Evolutionary conservation across 2,329 filamentous ascomycete species (phyloP).

Genomic region (Hypoxylon sp.): DNA sequence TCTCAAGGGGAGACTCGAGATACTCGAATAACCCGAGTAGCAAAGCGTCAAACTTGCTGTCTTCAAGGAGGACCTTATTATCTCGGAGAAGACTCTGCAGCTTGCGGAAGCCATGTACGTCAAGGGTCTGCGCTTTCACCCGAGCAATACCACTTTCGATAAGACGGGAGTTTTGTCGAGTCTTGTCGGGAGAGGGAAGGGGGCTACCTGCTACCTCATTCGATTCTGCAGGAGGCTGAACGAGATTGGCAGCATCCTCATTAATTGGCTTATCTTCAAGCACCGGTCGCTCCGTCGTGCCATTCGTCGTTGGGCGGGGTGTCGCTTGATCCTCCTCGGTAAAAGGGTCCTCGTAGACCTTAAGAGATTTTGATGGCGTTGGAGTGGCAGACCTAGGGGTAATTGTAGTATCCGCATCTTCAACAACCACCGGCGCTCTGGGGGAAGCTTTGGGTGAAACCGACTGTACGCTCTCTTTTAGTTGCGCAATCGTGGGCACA

Average conservation of each 20-base stretch:
- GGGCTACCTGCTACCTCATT: slow-evolving; percentile 43
- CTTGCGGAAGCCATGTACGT: slow-evolving; percentile 84
- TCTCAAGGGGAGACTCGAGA: slow-evolving; percentile 71
- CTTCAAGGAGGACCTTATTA: slow-evolving; percentile 71
- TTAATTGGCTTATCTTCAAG: slow-evolving; percentile 73
- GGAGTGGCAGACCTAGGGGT: slow-evolving; percentile 36
- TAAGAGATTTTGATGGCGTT: slow-evolving; percentile 58
- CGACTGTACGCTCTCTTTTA: slow-evolving; percentile 50
- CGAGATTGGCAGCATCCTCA: slow-evolving; percentile 61
- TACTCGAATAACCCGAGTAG: slow-evolving; percentile 78
- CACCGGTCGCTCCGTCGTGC: slow-evolving; percentile 58
- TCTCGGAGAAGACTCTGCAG: slow-evolving; percentile 81
- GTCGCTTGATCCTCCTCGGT: slow-evolving; percentile 62
- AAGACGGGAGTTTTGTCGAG: slow-evolving; percentile 70
- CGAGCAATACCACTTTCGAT: slow-evolving; percentile 81
- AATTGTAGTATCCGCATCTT: slow-evolving; percentile 33
- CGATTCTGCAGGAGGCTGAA: slow-evolving; percentile 41
- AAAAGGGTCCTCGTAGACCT: slow-evolving; percentile 75
- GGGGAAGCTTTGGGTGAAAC: slow-evolving; percentile 46
- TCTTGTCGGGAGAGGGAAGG: slow-evolving; percentile 63
- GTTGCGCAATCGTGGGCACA: slow-evolving; percentile 60
- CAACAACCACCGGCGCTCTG: slow-evolving; percentile 52
- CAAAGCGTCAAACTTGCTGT: slow-evolving; percentile 77
- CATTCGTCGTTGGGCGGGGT: slow-evolving; percentile 60
- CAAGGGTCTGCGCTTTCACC: slow-evolving; percentile 78